Base-by-base conservation (phyloP, 177 flowering plant species). In the Telopea speciosissima region DNA sequence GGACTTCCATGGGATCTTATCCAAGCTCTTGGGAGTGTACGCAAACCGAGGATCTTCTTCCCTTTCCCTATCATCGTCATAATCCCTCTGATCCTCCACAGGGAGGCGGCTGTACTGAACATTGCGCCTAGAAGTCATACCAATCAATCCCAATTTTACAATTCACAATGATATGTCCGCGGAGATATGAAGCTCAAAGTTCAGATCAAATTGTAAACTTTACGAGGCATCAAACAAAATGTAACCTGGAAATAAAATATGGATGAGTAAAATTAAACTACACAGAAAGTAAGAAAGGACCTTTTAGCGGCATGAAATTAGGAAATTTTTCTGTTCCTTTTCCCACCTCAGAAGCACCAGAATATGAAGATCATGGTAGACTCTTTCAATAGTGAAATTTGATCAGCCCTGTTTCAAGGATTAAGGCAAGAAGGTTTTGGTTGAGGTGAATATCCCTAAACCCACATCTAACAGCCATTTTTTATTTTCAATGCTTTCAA, bases 1-100 rank as follows among this genome's bases (percentile, higher is more conserved):
- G 66, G 97, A 93, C 71, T 82, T 92, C 93, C 97, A 90, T 13
- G 98, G 97, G 71, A 92, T 65, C 77, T 68, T 80, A 75, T 94
- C 91, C 36, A 82, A 81, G 16, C 85, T 25, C 72, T 77, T 88
- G 5, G 95, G 98, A 3, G 87, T 74, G 78, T 94, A 94, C 26
- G 84, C 87, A 79, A 92, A 94, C 19, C 98, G 81, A 68, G 84
- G 90, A 70, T 93, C 98, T 58, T 70, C 71, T 40, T 25, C 65
- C 40, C 77, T 70, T 40, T 24, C 65, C 40, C 77, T 73, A 9
- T 71, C 73, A 31, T 64, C 72, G 60, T 75, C 72, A 28, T 81
- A 65, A 63, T 80, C 78, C 56, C 72, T 75, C 72, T 85, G 83
- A 8, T 91, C 96, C 42, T 77, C 84, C 24, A 44, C 68, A 59